A percentile compares a stretch with the other conserved stretches of the same genome.
Evolutionary conservation across 495 filamentous ascomycete species (phyloP).

Genomic region (Xylaria telfairii): DNA sequence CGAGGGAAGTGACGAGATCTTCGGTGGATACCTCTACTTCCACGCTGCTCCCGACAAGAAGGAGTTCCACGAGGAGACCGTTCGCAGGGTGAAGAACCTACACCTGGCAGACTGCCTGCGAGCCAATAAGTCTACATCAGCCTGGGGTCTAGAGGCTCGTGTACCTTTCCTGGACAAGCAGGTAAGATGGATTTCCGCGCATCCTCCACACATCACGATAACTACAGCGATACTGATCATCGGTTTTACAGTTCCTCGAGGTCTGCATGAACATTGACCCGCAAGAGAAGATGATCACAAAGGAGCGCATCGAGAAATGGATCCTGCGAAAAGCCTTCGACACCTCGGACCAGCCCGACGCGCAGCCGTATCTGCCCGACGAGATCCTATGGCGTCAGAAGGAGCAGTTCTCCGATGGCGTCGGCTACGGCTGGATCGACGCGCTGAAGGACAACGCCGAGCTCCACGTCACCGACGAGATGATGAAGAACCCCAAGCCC

Average conservation of each 20-base stretch:
- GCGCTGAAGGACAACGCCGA: slow-evolving; percentile 93
- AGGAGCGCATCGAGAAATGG: slow-evolving; percentile 93
- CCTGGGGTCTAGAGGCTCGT: slow-evolving; percentile 97
- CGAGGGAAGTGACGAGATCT: slow-evolving; percentile 97
- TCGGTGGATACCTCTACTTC: slow-evolving; percentile 99
- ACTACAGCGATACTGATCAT: slow-evolving; percentile 9
- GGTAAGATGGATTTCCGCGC: slow-evolving; percentile 43
- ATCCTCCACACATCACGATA: too few species aligned
- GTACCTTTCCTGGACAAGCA: slow-evolving; percentile 97
- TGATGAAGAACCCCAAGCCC: slow-evolving; percentile 94
- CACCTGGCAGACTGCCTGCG: slow-evolving; percentile 94
- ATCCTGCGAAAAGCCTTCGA: slow-evolving; percentile 97
- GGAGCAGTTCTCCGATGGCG: slow-evolving; percentile 98
- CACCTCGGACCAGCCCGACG: slow-evolving; percentile 79
- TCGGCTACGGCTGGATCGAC: slow-evolving; percentile 99
- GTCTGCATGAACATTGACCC: slow-evolving; percentile 91
- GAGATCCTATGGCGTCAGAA: slow-evolving; percentile 98
- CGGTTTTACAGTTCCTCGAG: slow-evolving; percentile 78
- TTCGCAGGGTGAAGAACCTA: slow-evolving; percentile 91
- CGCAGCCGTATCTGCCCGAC: slow-evolving; percentile 84
- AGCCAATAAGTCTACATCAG: slow-evolving; percentile 98
- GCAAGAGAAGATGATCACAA: slow-evolving; percentile 90
- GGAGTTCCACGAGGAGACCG: slow-evolving; percentile 91
- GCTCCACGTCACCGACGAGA: slow-evolving; percentile 87
- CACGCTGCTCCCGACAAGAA: slow-evolving; percentile 88